A percentile compares a stretch with the other conserved stretches of the same genome.
These are phyloP conservation scores for Kurtzmaniella quercitrusa DNA, from an alignment of 1,139 yeast genomes.

Conservation along the genomic window DNA sequence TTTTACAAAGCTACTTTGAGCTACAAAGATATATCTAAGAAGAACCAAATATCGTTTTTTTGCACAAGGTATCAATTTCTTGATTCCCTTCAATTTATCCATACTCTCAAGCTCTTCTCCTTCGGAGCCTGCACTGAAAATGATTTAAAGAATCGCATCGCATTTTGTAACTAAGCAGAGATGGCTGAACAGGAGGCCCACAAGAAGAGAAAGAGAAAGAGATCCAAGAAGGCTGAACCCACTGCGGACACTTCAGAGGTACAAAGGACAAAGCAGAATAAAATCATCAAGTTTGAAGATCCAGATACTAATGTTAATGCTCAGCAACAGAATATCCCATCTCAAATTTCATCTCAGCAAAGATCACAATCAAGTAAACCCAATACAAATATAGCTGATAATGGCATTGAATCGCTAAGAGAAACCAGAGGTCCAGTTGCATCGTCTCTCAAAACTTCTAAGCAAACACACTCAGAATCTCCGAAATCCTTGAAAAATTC, in stretches of 20 bases:
- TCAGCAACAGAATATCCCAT: not conserved
- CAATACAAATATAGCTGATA: not conserved
- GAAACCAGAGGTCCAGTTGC: too few relatives aligned
- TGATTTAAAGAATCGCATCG: not conserved
- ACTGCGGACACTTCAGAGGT: not conserved
- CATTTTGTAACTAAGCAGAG: not conserved
- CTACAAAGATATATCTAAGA: too few relatives aligned
- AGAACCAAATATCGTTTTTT: too few relatives aligned
- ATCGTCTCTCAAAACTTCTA: not conserved
- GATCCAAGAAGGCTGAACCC: conserved; percentile 10
- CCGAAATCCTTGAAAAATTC: not conserved
- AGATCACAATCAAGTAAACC: conserved; percentile 3
- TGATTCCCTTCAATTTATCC: not conserved
- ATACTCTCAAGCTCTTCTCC: not conserved
- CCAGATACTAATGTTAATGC: not conserved
- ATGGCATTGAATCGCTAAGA: too few relatives aligned
- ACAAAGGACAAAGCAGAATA: conserved; percentile 14
- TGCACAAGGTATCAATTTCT: too few relatives aligned
- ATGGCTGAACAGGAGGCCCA: conserved; percentile 1
- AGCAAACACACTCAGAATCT: not conserved
- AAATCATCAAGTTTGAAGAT: conserved; percentile 28
- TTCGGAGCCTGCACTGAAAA: not conserved
- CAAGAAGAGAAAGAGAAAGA: conserved; percentile 19
- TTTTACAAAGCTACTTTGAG: too few relatives aligned
- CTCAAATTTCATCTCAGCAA: not conserved